Base-by-base conservation (phyloP, 495 filamentous ascomycete species). In the Trichoderma orchidacearum region DNA sequence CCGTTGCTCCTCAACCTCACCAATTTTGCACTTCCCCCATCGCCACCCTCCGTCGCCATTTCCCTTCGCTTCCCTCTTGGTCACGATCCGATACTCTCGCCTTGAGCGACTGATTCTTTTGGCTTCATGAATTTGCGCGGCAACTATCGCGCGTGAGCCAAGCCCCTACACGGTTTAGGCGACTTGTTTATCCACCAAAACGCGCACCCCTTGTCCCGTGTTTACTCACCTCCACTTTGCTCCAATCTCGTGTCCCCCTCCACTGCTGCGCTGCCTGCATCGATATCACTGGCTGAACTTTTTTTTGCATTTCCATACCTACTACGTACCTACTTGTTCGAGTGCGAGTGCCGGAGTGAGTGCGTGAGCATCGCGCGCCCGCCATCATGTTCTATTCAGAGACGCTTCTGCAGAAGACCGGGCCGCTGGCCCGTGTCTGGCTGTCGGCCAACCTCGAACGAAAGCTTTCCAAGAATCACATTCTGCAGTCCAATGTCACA, bases 351-450 rank as follows among this genome's bases (percentile, higher is more conserved):
- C 51, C 51, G n/a, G n/a, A n/a, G n/a, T n/a, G n/a, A 17, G 53
- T 34, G 53, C 32, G 30, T n/a, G 13, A 55, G 53, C 53, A 21
- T 35, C 53, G 32, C 53, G 30, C 53, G 32, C 30, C 28, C 15
- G 25, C n/a, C 78, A 73, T 68, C 67, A 98, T 98, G 93, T 98
- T 98, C 75, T 98, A 95, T 72, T 96, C 93, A 23, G 92, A 95
- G 75, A 90, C 90, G 50, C 81, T 98, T 56, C 82, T 98, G 59
- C 91, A 90, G 55, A 93, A 94, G 83, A 95, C 90, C 53, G 93
- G 94, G 78, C 90, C 93, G 63, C 69, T 98, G 78, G 94, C 93
- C 67, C 88, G 91, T 64, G 93, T 96, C 72, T 97, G 93, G 93
- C 82, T 97, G 59, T 95, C 92, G 28, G 89, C 91, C 73, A 97